Percentiles rank a stretch among this genome's conserved stretches.
Evolutionary conservation across 1,139 yeast genomes (phyloP).

Genomic region (Spencermartinsiella ligniputridi): DNA sequence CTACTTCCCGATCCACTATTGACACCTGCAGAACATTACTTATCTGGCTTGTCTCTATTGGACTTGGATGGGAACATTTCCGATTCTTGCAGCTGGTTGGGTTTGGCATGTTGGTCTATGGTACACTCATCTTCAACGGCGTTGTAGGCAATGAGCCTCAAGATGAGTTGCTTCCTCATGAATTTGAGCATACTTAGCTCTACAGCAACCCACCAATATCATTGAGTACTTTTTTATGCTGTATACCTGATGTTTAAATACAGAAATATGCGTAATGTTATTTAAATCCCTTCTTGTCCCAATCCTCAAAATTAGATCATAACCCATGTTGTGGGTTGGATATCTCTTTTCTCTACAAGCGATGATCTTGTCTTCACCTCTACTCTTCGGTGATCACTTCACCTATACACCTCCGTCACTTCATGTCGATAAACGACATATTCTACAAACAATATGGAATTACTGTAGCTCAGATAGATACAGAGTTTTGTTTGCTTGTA

Average conservation of each 20-base stretch:
- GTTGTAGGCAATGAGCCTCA: slow-evolving; percentile 38
- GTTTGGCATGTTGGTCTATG: slow-evolving; percentile 59
- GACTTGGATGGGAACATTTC: slow-evolving; percentile 77
- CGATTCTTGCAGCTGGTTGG: slow-evolving; percentile 59
- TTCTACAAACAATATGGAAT: not conserved
- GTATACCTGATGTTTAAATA: too few relatives aligned
- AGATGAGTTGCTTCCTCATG: slow-evolving; percentile 4
- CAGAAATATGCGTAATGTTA: too few relatives aligned
- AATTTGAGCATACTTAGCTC: slow-evolving; percentile 5
- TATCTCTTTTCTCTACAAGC: too few relatives aligned
- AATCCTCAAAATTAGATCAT: too few relatives aligned
- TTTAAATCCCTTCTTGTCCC: too few relatives aligned
- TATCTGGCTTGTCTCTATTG: slow-evolving; percentile 71
- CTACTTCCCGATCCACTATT: slow-evolving; percentile 75
- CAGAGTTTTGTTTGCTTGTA: not conserved
- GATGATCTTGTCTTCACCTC: too few relatives aligned
- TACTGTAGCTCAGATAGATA: not conserved
- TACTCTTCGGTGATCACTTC: not conserved
- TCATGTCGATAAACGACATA: not conserved
- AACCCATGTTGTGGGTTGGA: too few relatives aligned
- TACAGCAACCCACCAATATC: too few relatives aligned
- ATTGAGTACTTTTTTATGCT: too few relatives aligned
- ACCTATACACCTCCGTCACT: not conserved
- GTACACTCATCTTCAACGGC: slow-evolving; percentile 72
- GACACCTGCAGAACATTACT: slow-evolving; percentile 74